Percentiles rank a stretch among this genome's conserved stretches.
phyloP scores from a whole-genome alignment of 2,329 filamentous ascomycete genomes.

The Camptophora hylomeconis region DNA sequence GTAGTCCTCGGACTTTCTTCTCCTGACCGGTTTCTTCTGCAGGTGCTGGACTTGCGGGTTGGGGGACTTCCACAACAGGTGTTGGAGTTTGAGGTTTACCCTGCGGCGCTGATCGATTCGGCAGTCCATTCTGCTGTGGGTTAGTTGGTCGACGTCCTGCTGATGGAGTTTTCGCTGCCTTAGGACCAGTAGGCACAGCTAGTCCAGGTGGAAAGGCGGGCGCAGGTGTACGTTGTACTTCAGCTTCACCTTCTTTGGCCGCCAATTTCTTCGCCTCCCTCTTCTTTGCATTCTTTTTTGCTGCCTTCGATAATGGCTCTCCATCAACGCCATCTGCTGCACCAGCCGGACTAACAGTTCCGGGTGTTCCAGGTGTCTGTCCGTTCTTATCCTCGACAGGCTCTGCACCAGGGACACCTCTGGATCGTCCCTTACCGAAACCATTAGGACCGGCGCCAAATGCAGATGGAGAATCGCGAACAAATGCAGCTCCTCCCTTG shows the following conservation, averaged over 20 bases:
- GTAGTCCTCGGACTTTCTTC: constrained; percentile 84
- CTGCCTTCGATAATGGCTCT: constrained; percentile 67
- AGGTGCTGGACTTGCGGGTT: constrained; percentile 19
- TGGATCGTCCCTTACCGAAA: constrained; percentile 62
- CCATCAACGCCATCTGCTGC: constrained; percentile 48
- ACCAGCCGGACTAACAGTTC: constrained; percentile 51
- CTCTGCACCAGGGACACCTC: constrained; percentile 79
- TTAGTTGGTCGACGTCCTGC: constrained; percentile 17
- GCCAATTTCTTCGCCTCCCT: constrained; percentile 83
- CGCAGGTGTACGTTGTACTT: constrained; percentile 15
- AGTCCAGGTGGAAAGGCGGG: constrained; percentile 23
- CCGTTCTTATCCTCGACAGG: constrained; percentile 50
- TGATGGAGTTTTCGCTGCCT: constrained; percentile 18
- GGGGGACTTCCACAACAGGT: constrained; percentile 19
- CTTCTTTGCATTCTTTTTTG: constrained; percentile 98
- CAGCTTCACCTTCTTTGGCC: constrained; percentile 42
- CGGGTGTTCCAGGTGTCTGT: constrained; percentile 53
- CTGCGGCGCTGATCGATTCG: constrained; percentile 17
- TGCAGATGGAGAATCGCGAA: constrained; percentile 65
- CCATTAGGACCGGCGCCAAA: constrained; percentile 53
- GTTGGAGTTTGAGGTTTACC: constrained; percentile 18
- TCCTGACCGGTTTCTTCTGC: constrained; percentile 53
- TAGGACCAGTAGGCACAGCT: constrained; percentile 12
- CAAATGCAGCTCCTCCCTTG: constrained; percentile 80
- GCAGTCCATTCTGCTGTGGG: constrained; percentile 28